Percentiles rank a stretch among this genome's conserved stretches.
Conservation (phyloP, 139 green algal species). For the Auxenochlorella pyrenoidosa region DNA sequence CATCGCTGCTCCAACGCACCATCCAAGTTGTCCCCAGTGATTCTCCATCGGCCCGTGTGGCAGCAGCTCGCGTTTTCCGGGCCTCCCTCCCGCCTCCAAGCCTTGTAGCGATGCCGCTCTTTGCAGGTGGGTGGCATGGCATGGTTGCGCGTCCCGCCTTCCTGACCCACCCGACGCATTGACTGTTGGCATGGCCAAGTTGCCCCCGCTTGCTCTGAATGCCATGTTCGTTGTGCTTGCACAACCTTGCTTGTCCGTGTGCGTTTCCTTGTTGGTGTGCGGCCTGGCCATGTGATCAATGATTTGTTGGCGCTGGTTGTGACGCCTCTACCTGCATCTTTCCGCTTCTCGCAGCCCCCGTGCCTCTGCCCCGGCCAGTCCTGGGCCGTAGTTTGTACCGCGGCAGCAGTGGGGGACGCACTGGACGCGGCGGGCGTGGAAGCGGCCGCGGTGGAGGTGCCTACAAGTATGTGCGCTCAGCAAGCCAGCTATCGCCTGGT, state of each 20-base stretch:
- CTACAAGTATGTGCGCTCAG: conserved; percentile 10
- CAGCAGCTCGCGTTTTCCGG: conserved; percentile 12
- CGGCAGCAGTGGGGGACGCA: not conserved
- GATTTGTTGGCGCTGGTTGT: not conserved
- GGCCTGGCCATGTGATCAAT: too few relatives aligned
- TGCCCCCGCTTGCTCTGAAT: not conserved
- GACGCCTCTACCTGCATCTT: not conserved
- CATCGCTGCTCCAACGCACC: conserved; percentile 24
- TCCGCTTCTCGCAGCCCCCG: not conserved
- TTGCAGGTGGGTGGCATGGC: conserved; percentile 14
- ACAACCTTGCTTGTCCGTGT: not conserved
- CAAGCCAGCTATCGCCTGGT: not conserved
- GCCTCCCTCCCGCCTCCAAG: not conserved
- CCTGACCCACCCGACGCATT: too few relatives aligned
- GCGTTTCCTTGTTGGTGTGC: too few relatives aligned
- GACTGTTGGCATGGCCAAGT: not conserved
- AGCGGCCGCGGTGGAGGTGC: not conserved
- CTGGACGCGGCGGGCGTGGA: not conserved
- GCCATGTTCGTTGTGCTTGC: not conserved
- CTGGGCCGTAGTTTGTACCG: not conserved
- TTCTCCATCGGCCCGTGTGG: conserved; percentile 5
- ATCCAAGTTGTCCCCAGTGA: conserved; percentile 40
- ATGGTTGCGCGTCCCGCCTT: too few relatives aligned
- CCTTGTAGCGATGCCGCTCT: not conserved
- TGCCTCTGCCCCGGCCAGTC: not conserved